Conservation (phyloP, 148 eudicot genomes). For the Suaeda aralocaspica region DNA sequence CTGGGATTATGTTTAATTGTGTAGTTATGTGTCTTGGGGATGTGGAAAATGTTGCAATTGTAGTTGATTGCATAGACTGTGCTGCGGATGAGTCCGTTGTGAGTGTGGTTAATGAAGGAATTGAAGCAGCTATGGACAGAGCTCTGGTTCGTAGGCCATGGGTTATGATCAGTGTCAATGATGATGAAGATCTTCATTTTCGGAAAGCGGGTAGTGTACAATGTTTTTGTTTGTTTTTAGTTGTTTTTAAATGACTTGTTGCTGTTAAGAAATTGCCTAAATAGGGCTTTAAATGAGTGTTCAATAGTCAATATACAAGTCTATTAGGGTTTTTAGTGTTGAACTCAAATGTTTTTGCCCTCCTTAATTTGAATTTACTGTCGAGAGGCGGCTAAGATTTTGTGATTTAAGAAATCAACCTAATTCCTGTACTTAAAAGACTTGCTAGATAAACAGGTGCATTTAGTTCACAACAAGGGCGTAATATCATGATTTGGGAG, state of each 20-base stretch:
- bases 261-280: not conserved
- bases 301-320: too few relatives aligned
- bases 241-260: not conserved
- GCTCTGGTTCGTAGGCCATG: conserved; percentile 69
- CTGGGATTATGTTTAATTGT: not conserved
- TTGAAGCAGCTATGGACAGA: conserved; percentile 60
- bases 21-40: too few relatives aligned
- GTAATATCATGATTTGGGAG: too few relatives aligned
- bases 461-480: too few relatives aligned
- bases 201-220: conserved; percentile 75
- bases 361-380: too few relatives aligned
- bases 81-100: conserved; percentile 95
- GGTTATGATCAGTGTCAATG: conserved; percentile 97
- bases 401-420: too few relatives aligned
- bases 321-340: too few relatives aligned
- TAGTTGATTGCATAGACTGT: conserved; percentile 97
- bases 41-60: conserved; percentile 7
- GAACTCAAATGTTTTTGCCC: not conserved
- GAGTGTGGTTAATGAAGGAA: conserved; percentile 80
- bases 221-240: not conserved
- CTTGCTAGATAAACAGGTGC: too few relatives aligned
- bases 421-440: too few relatives aligned
- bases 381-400: too few relatives aligned
- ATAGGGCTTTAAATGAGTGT: not conserved
- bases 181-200: conserved; percentile 88